Evolutionary conservation across 1,284 basidiomycete genomes (phyloP).

Genomic region (Leucocoprinus gongylophorus): DNA sequence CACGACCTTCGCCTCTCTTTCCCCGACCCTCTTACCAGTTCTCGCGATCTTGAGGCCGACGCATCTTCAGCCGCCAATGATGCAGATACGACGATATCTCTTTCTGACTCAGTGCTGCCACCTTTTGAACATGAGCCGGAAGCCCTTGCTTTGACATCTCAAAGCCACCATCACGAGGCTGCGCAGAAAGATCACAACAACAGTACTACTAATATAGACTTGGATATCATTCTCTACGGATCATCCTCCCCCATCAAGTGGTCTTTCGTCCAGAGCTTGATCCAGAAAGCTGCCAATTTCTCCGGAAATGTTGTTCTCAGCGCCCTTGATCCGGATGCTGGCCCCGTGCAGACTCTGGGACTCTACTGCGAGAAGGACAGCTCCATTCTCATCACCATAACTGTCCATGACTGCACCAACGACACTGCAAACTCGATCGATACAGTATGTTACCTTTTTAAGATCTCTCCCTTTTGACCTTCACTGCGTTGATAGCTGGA

Average conservation of each 20-base stretch:
- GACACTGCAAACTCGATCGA: conserved; percentile 23
- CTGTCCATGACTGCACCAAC: conserved; percentile 49
- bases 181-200: conserved; percentile 23
- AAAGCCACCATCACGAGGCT: conserved; percentile 35
- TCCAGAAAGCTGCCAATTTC: conserved; percentile 35
- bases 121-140: conserved; percentile 15
- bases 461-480: conserved; percentile 28
- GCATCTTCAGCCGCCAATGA: conserved; percentile 12
- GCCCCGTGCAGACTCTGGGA: conserved; percentile 23
- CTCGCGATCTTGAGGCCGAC: conserved; percentile 47
- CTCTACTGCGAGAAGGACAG: conserved; percentile 23
- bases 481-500: conserved; percentile 16
- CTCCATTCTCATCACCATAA: conserved; percentile 26
- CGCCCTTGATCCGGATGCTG: conserved; percentile 20
- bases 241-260: conserved; percentile 48
- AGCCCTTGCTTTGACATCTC: conserved; percentile 28
- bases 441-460: conserved; percentile 40
- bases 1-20: conserved; percentile 71
- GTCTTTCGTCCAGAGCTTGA: conserved; percentile 47
- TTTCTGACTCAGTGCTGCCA: conserved; percentile 15
- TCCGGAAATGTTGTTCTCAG: conserved; percentile 26
- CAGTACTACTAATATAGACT: conserved; percentile 28
- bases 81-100: conserved; percentile 10
- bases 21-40: conserved; percentile 68
- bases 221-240: conserved; percentile 60